These are phyloP conservation scores for Komagataella phaffii DNA, from an alignment of 805 yeast species.

Conservation along the genomic window DNA sequence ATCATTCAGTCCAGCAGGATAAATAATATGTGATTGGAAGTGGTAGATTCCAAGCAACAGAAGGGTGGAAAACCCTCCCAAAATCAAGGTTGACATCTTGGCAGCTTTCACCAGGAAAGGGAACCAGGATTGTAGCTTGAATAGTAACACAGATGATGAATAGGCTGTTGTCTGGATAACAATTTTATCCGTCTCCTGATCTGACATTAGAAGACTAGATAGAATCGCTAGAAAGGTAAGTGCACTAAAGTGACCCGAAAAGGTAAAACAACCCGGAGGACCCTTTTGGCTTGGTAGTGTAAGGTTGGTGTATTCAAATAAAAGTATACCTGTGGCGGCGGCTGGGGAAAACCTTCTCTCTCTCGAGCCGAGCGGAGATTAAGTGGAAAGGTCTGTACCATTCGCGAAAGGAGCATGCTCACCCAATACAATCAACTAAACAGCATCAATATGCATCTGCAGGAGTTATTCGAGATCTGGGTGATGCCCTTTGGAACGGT, in stretches of 20 bases:
- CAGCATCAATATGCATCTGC: not conserved
- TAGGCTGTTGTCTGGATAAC: not conserved
- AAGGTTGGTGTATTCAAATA: too few species aligned
- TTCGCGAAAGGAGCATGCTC: not conserved
- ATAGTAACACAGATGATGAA: not conserved
- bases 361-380: not conserved
- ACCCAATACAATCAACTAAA: too few species aligned
- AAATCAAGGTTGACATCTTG: not conserved
- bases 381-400: not conserved
- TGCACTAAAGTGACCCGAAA: not conserved
- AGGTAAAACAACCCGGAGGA: not conserved
- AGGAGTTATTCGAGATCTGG: not conserved
- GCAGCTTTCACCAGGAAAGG: not conserved
- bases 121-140: not conserved
- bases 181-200: not conserved
- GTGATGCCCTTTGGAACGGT: not conserved
- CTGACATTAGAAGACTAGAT: not conserved
- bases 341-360: not conserved
- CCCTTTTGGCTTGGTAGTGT: too few species aligned
- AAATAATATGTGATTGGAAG: slow-evolving; percentile 57
- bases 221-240: not conserved
- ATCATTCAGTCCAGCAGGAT: slow-evolving; percentile 70
- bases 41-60: slow-evolving; percentile 41
- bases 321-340: not conserved
- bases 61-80: slow-evolving; percentile 19